Percentiles rank a stretch among this genome's conserved stretches.
phyloP scores from a whole-genome alignment of 495 filamentous ascomycete species.

The Tetracladium setigerum region DNA sequence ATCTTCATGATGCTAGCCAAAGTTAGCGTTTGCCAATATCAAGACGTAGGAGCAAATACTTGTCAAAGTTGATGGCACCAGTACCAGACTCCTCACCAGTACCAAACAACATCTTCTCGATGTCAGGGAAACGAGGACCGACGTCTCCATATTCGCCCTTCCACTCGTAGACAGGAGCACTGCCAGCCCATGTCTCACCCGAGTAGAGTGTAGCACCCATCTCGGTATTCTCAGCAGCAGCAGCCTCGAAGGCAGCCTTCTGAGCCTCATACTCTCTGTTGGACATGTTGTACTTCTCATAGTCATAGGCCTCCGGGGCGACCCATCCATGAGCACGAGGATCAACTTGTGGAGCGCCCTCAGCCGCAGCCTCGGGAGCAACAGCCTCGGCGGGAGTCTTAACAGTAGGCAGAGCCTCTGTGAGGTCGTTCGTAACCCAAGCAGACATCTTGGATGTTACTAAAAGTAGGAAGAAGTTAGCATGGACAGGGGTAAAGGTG shows the following conservation, averaged over 20 bases:
- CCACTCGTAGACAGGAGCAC: slow-evolving; percentile 72
- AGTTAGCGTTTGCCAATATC: not conserved
- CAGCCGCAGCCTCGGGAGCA: slow-evolving; percentile 21
- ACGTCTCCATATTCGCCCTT: slow-evolving; percentile 79
- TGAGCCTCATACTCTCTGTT: slow-evolving; percentile 14
- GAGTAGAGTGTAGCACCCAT: slow-evolving; percentile 17
- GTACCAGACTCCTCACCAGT: slow-evolving; percentile 25
- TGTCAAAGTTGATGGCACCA: slow-evolving; percentile 36
- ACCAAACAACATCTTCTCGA: slow-evolving; percentile 71
- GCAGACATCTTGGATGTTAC: slow-evolving; percentile 21
- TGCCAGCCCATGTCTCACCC: slow-evolving; percentile 40
- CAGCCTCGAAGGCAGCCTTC: not conserved
- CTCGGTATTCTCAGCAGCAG: slow-evolving; percentile 26
- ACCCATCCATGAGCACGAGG: slow-evolving; percentile 42
- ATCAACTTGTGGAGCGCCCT: slow-evolving; percentile 7
- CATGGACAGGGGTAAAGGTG: too few relatives aligned
- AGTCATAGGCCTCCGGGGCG: slow-evolving; percentile 43
- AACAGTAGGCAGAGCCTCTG: slow-evolving; percentile 24
- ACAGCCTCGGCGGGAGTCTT: slow-evolving; percentile 11
- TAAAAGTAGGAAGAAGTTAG: too few relatives aligned
- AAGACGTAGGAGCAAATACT: slow-evolving; percentile 25
- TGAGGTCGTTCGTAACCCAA: slow-evolving; percentile 29
- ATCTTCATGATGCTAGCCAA: slow-evolving; percentile 46
- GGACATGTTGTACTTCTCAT: slow-evolving; percentile 34
- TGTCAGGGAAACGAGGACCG: slow-evolving; percentile 54